Conservation (phyloP, 192 early-diverging fungal genomes). For the Linnemannia hyalina region DNA sequence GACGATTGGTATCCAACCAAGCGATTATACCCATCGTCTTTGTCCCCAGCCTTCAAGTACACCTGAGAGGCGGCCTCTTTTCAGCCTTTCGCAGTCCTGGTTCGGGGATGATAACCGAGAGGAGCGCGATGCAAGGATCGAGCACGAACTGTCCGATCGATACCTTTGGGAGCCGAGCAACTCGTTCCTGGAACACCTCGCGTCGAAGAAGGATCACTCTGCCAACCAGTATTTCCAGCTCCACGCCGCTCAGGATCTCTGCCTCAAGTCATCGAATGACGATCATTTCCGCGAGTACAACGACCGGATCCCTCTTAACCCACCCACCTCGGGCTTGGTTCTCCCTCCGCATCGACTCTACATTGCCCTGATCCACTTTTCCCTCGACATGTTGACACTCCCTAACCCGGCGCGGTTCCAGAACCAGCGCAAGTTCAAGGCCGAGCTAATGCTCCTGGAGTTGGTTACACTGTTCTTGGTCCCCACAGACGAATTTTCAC, state of each 20-base stretch:
- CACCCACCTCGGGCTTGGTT: constrained; percentile 36
- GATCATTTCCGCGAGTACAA: constrained; percentile 38
- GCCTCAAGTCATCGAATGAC: constrained; percentile 18
- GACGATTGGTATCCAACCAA: constrained; percentile 32
- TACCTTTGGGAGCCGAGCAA: constrained; percentile 40
- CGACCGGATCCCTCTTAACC: constrained; percentile 21
- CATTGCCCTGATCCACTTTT: constrained; percentile 41
- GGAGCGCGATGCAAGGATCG: constrained; percentile 1
- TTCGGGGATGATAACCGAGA: neutral
- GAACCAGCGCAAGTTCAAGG: constrained; percentile 12
- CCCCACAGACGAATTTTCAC: constrained; percentile 48
- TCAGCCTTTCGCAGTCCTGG: neutral
- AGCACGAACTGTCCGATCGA: constrained; percentile 36
- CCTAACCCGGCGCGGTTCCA: constrained; percentile 32
- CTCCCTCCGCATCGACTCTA: constrained; percentile 46
- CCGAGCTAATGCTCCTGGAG: constrained; percentile 27
- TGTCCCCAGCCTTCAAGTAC: neutral
- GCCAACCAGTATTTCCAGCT: constrained; percentile 41
- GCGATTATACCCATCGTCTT: constrained; percentile 29
- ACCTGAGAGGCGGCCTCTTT: neutral
- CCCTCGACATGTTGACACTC: constrained; percentile 47
- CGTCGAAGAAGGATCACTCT: neutral
- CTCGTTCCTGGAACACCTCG: constrained; percentile 29
- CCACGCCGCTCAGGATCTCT: constrained; percentile 39
- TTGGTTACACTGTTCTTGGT: constrained; percentile 39